Evolutionary conservation across 352 stramenopile genomes (phyloP), one percentile per base, ranked within the genome.

Genomic region (Phytophthora podocarpi): DNA sequence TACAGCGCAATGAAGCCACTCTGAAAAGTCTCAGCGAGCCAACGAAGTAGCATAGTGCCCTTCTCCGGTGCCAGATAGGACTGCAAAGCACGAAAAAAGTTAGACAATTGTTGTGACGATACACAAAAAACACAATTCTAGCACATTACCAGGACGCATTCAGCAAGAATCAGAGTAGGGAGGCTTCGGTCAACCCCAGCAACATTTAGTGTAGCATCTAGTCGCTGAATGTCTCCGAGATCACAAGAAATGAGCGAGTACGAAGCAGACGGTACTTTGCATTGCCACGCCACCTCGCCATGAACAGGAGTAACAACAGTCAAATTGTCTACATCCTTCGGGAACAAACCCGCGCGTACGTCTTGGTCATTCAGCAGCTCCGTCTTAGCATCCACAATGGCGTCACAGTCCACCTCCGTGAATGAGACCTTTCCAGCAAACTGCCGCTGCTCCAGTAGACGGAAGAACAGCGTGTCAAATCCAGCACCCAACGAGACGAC

Each of bases 391-490:
- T 36, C 13, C 20, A 77, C 73, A 46, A 93, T 90, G 18, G 56
- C 62, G 3, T 76, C 60, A 54, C 79, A 90, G 64, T 93, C 83
- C 28, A 90, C 70, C 55, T 93, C 83, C 5, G 72, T 61, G 30
- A 90, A 84, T 3, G 40, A 31, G 15, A 88, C 1, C 7, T 62
- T 56, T 1, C 53, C 28, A 49, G 24, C n/a, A 54, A 57, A 74
- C 13, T 54, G 20, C 5, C 61, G 51, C 11, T 79, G 51, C 36
- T 76, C 49, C 15, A 77, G 37, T 9, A 93, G 43, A 34, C 81
- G 79, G 64, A 90, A 93, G 60, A 85, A 89, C 4, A 90, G 67
- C 34, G 81, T 90, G 68, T 93, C 83, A 46, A 90, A 93, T 9
- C 83, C 82, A 16, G 80, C 78, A 24, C 82, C 82, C 7, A 92